These are phyloP conservation scores for Boletus sp. DNA, from an alignment of 768 basidiomycete species.

Conservation along the genomic window DNA sequence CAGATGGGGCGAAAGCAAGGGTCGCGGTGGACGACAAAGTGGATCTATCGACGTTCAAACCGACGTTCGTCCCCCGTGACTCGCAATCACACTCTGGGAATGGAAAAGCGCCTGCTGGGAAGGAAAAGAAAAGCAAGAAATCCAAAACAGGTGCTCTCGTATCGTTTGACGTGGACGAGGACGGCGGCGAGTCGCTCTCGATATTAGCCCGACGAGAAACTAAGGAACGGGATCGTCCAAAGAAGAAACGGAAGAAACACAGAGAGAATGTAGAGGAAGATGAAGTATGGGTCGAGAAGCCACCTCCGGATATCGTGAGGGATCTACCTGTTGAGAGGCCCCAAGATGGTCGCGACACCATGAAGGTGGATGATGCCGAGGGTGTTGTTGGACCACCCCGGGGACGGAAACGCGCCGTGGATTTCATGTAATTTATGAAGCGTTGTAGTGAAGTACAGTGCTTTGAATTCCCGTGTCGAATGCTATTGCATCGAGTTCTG, in stretches of 20 bases:
- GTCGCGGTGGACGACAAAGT: slow-evolving; percentile 25
- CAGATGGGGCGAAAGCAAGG: not conserved
- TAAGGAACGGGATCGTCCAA: slow-evolving; percentile 36
- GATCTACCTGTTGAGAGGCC: slow-evolving; percentile 22
- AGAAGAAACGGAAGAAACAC: slow-evolving; percentile 42
- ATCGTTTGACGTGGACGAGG: slow-evolving; percentile 77
- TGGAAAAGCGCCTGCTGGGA: slow-evolving; percentile 41
- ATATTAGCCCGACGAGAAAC: slow-evolving; percentile 30
- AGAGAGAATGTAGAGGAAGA: slow-evolving; percentile 41
- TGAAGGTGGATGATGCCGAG: slow-evolving; percentile 16
- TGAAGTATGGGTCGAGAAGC: slow-evolving; percentile 70
- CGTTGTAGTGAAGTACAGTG: not conserved
- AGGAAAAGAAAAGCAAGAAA: slow-evolving; percentile 50
- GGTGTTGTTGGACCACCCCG: slow-evolving; percentile 24
- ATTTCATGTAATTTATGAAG: slow-evolving; percentile 55
- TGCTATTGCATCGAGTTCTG: not conserved
- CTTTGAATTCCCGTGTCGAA: not conserved
- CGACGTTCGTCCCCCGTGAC: slow-evolving; percentile 70
- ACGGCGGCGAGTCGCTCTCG: slow-evolving; percentile 39
- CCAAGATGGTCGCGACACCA: slow-evolving; percentile 5
- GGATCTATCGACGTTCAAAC: slow-evolving; percentile 78
- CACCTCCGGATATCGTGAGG: slow-evolving; percentile 48
- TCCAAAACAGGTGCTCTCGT: slow-evolving; percentile 48
- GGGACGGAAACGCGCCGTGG: slow-evolving; percentile 68
- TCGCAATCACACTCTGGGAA: slow-evolving; percentile 39